Evolutionary conservation across 371 early-diverging fungal genomes (phyloP).

Genomic region (Basidiobolus meristosporus): DNA sequence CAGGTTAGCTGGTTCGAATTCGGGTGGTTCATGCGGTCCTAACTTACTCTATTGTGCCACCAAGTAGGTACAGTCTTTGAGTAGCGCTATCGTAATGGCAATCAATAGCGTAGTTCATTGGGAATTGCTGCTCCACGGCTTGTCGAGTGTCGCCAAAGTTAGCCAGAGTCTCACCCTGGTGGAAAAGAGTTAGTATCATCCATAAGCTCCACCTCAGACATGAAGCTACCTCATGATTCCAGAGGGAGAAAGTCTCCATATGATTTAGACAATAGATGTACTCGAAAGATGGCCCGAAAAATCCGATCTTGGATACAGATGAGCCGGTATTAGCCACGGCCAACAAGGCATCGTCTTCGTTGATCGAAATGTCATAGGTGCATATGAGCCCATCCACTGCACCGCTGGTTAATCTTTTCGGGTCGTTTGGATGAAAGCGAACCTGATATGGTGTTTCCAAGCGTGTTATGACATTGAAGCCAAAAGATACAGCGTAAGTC

Average conservation of each 20-base stretch:
- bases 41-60: slow-evolving; percentile 55
- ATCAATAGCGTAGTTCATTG: slow-evolving; percentile 68
- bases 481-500: neutral
- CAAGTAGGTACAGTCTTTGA: slow-evolving; percentile 57
- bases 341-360: slow-evolving; percentile 69
- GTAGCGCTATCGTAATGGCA: slow-evolving; percentile 45
- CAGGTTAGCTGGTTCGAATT: neutral
- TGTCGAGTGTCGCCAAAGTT: slow-evolving; percentile 65
- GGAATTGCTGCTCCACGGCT: slow-evolving; percentile 11
- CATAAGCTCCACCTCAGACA: too few species aligned
- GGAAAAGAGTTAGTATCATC: neutral
- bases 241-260: slow-evolving; percentile 71
- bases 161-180: slow-evolving; percentile 32
- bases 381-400: slow-evolving; percentile 65
- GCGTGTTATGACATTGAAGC: neutral
- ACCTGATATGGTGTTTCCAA: slow-evolving; percentile 9
- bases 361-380: slow-evolving; percentile 39
- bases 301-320: slow-evolving; percentile 64
- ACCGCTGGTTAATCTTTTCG: slow-evolving; percentile 35
- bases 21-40: neutral
- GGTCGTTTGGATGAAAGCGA: slow-evolving; percentile 47
- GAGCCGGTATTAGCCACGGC: slow-evolving; percentile 65
- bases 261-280: slow-evolving; percentile 74
- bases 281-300: slow-evolving; percentile 74
- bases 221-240: slow-evolving; percentile 4